A percentile compares a stretch with the other conserved stretches of the same genome.
These are phyloP conservation scores for Taxillus chinensis DNA, from an alignment of 164 flowering plant species.

Conservation along the genomic window DNA sequence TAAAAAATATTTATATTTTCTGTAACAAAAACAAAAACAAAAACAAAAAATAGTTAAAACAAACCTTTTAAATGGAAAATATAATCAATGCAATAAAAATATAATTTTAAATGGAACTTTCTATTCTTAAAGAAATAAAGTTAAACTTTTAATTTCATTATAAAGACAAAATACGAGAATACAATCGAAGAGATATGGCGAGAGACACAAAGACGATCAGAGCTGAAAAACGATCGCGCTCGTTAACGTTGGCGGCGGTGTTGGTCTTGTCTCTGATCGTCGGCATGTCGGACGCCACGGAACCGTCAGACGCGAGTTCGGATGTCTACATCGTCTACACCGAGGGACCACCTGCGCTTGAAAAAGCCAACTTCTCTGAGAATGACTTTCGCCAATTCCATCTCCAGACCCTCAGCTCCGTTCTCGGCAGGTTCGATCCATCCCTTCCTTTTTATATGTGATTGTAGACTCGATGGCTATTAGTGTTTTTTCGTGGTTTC, in stretches of 20 bases:
- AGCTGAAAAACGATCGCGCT: not conserved
- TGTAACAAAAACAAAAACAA: no score
- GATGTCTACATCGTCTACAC: conserved; percentile 66
- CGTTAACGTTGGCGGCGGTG: not conserved
- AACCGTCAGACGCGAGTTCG: not conserved
- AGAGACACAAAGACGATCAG: no score
- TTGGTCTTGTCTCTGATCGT: not conserved
- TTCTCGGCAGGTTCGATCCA: conserved; percentile 53
- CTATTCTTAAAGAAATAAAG: no score
- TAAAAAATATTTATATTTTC: no score
- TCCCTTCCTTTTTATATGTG: not conserved
- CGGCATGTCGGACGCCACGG: conserved; percentile 16
- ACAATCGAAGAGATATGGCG: no score
- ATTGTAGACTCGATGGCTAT: not conserved
- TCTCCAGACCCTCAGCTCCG: conserved; percentile 53
- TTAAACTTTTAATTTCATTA: no score
- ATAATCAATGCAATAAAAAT: no score
- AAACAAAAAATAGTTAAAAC: no score
- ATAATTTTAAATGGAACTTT: no score
- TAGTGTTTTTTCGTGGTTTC: not conserved
- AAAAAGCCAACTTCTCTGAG: not conserved
- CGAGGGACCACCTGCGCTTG: conserved; percentile 31
- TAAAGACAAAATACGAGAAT: no score
- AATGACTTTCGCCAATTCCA: conserved; percentile 51
- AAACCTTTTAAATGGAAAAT: no score